Evolutionary conservation across 192 early-diverging fungal genomes (phyloP).

Genomic region (Coemansia sp.): DNA sequence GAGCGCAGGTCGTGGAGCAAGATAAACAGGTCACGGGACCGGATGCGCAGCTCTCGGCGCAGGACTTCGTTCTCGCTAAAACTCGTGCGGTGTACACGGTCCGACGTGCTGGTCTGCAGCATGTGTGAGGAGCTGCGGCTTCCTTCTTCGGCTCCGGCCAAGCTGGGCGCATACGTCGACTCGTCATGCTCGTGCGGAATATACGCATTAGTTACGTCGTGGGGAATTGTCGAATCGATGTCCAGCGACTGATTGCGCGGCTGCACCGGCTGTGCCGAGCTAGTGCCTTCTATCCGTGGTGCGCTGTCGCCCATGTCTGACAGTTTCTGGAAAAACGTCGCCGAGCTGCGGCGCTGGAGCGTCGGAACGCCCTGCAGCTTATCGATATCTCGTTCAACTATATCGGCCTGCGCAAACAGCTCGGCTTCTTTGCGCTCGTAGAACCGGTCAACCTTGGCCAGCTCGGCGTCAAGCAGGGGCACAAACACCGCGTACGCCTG

Average conservation of each 20-base stretch:
- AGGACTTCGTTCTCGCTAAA: conserved; percentile 13
- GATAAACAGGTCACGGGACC: conserved; percentile 75
- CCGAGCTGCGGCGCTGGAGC: conserved; percentile 33
- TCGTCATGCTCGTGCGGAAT: conserved; percentile 37
- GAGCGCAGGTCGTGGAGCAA: conserved; percentile 80
- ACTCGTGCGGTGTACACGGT: conserved; percentile 27
- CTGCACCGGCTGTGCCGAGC: neutral
- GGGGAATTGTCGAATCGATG: conserved; percentile 29
- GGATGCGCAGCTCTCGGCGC: conserved; percentile 46
- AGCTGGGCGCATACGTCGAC: conserved; percentile 25
- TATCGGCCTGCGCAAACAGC: conserved; percentile 66
- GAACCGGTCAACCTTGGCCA: conserved; percentile 79
- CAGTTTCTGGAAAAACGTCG: conserved; percentile 36
- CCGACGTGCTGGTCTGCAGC: neutral
- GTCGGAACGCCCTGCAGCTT: conserved; percentile 13
- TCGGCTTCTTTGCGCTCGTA: conserved; percentile 82
- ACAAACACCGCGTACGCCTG: conserved; percentile 57
- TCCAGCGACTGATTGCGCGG: neutral
- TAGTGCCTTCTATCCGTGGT: conserved; percentile 9
- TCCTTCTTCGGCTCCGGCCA: neutral
- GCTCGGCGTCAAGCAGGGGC: conserved; percentile 75
- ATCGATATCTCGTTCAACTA: conserved; percentile 42
- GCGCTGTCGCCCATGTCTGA: conserved; percentile 15
- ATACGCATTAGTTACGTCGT: conserved; percentile 47
- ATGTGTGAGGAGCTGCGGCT: neutral